phyloP scores from a whole-genome alignment of 306 rosid species.

The Psophocarpus tetragonolobus region DNA sequence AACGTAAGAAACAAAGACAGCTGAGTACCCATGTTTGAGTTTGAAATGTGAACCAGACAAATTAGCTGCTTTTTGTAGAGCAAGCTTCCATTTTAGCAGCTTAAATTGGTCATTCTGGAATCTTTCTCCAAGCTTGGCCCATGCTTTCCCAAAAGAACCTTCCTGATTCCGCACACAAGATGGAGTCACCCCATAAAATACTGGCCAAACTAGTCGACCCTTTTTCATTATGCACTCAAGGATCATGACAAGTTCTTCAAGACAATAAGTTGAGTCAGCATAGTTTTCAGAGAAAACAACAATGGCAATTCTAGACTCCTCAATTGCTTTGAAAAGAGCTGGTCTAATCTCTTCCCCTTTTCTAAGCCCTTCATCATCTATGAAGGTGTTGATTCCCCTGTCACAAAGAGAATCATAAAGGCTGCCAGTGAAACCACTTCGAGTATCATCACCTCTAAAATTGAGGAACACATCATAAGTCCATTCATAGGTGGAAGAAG shows the following conservation, averaged over 20 bases:
- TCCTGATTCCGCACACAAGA: neutral
- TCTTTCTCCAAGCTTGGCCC: slow-evolving; percentile 9
- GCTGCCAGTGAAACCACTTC: slow-evolving; percentile 24
- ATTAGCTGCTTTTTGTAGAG: slow-evolving; percentile 9
- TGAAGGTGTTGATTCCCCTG: slow-evolving; percentile 19
- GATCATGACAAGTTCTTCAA: slow-evolving; percentile 18
- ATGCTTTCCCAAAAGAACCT: slow-evolving; percentile 15
- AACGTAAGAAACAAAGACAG: neutral
- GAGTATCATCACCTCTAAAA: slow-evolving; percentile 12
- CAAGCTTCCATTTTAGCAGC: slow-evolving; percentile 22
- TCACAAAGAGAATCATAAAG: neutral
- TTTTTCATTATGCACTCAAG: slow-evolving; percentile 19
- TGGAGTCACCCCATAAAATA: slow-evolving; percentile 18
- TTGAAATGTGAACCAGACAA: slow-evolving; percentile 9
- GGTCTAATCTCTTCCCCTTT: slow-evolving; percentile 15
- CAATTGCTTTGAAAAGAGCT: slow-evolving; percentile 23
- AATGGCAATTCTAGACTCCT: slow-evolving; percentile 24
- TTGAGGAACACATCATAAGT: slow-evolving; percentile 23
- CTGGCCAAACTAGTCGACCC: slow-evolving; percentile 18
- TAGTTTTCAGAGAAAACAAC: slow-evolving; percentile 28
- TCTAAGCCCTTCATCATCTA: slow-evolving; percentile 2
- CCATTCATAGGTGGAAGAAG: slow-evolving; percentile 1
- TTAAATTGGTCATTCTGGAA: neutral
- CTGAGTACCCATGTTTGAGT: neutral
- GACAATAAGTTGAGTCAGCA: slow-evolving; percentile 23